Conservation (phyloP, 768 basidiomycete species). For the Agaricus sinodeliciosus region DNA sequence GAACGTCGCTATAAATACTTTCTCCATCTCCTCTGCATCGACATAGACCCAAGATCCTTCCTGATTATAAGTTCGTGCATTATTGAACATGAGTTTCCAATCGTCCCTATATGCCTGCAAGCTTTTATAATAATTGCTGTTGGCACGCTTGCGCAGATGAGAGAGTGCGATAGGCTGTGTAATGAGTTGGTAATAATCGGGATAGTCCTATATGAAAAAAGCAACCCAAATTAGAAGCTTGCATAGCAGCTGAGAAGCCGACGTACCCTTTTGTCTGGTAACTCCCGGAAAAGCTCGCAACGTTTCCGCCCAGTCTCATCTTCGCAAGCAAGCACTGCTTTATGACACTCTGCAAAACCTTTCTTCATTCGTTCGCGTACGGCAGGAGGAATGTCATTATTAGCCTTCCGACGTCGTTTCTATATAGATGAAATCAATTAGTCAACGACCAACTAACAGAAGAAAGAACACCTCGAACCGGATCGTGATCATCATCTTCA, state of each 20-base stretch:
- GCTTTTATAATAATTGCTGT: slow-evolving; percentile 62
- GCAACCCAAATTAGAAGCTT: slow-evolving; percentile 12
- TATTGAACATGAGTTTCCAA: slow-evolving; percentile 89
- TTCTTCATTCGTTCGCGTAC: slow-evolving; percentile 79
- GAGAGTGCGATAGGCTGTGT: slow-evolving; percentile 82
- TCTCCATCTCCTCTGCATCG: slow-evolving; percentile 93
- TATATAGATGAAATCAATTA: slow-evolving; percentile 19
- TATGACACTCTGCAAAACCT: slow-evolving; percentile 68
- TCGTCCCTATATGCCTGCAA: slow-evolving; percentile 69
- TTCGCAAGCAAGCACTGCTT: slow-evolving; percentile 66
- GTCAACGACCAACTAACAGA: neutral
- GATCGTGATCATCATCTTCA: slow-evolving; percentile 70
- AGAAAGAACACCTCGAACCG: slow-evolving; percentile 33
- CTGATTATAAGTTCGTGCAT: slow-evolving; percentile 90
- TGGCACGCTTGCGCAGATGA: slow-evolving; percentile 73
- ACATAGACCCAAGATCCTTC: slow-evolving; percentile 94
- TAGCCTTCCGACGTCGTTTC: slow-evolving; percentile 79
- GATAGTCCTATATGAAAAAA: slow-evolving; percentile 56
- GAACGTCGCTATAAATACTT: slow-evolving; percentile 71
- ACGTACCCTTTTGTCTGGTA: slow-evolving; percentile 72
- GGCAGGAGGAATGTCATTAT: slow-evolving; percentile 46
- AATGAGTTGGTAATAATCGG: slow-evolving; percentile 91
- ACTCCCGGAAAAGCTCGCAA: slow-evolving; percentile 81
- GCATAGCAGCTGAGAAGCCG: neutral
- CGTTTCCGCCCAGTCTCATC: slow-evolving; percentile 72